Percentiles rank a stretch among this genome's conserved stretches.
Conservation (phyloP, 1,139 yeast species). For the Candida labiduridarum region DNA sequence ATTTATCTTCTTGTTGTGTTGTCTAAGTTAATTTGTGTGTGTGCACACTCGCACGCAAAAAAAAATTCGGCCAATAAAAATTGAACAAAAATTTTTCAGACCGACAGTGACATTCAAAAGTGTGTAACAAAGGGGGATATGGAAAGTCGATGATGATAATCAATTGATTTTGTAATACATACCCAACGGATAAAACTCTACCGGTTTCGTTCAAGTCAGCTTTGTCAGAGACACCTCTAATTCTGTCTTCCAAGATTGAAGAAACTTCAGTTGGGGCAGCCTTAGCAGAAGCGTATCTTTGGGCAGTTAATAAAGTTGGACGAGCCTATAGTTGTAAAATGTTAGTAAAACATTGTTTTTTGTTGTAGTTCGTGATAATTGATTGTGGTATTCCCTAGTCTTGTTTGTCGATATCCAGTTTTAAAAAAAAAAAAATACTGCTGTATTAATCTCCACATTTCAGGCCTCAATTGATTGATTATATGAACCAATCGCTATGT, state of each 20-base stretch:
- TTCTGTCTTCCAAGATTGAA: slow-evolving; percentile 97
- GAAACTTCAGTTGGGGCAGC: slow-evolving; percentile 99
- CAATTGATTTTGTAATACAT: slow-evolving; percentile 32
- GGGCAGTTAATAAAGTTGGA: slow-evolving; percentile 66
- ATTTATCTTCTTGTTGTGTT: neutral
- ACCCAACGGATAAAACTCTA: slow-evolving; percentile 97
- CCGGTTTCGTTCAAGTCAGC: slow-evolving; percentile 99
- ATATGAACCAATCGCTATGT: too few relatives aligned
- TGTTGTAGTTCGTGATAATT: neutral
- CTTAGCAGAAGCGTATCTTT: slow-evolving; percentile 92
- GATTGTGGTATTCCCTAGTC: too few relatives aligned
- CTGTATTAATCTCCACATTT: too few relatives aligned
- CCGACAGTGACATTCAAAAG: neutral
- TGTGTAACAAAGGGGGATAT: too few relatives aligned
- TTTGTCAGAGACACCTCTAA: slow-evolving; percentile 98
- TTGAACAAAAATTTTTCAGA: slow-evolving; percentile 8
- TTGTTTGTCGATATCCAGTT: too few relatives aligned
- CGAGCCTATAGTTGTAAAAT: slow-evolving; percentile 54
- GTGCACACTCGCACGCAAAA: slow-evolving; percentile 9
- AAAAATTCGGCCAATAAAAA: slow-evolving; percentile 10
- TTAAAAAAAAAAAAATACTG: too few relatives aligned
- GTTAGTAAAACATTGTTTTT: slow-evolving; percentile 16
- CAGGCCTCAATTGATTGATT: too few relatives aligned
- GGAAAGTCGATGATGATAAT: neutral
- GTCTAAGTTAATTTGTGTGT: neutral